Percentiles rank a stretch among this genome's conserved stretches.
These are phyloP conservation scores for Linaria vulgaris DNA, from an alignment of 257 asterid genomes.

Conservation along the genomic window DNA sequence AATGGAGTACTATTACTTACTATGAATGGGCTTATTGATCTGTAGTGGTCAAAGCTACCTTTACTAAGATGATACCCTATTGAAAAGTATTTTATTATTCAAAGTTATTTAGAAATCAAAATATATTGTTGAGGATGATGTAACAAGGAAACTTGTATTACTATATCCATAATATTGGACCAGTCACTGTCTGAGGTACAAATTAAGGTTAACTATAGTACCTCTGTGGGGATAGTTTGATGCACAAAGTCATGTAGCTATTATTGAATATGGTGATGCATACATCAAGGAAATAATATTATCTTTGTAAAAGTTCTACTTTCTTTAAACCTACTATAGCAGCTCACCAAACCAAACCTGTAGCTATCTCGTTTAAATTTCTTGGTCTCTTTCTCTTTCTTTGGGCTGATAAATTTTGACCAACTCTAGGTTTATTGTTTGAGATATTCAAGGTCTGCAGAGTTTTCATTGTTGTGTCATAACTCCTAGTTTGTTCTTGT, in stretches of 20 bases:
- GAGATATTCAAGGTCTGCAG: background rate
- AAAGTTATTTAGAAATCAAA: background rate
- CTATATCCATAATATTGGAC: conserved; percentile 12
- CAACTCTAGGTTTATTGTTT: conserved; percentile 1
- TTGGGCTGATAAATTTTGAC: conserved; percentile 6
- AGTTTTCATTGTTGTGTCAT: background rate
- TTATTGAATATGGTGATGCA: background rate
- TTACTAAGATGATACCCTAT: too few relatives aligned
- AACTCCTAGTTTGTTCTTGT: conserved; percentile 14
- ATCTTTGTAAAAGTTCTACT: too few relatives aligned
- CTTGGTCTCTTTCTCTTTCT: too few relatives aligned
- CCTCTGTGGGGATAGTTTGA: background rate
- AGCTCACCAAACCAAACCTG: too few relatives aligned
- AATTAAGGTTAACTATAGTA: background rate
- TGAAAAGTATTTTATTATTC: too few relatives aligned
- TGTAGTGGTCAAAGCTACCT: conserved; percentile 16
- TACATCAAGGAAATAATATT: too few relatives aligned
- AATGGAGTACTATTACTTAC: conserved; percentile 8
- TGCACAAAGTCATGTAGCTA: background rate
- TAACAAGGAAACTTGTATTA: background rate
- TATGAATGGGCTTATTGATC: conserved; percentile 19
- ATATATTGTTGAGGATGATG: conserved; percentile 16
- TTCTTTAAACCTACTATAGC: too few relatives aligned
- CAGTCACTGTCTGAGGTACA: conserved; percentile 12
- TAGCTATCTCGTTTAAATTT: too few relatives aligned